These are phyloP conservation scores for Naematelia encephala DNA, from an alignment of 768 basidiomycete species.

Conservation along the genomic window DNA sequence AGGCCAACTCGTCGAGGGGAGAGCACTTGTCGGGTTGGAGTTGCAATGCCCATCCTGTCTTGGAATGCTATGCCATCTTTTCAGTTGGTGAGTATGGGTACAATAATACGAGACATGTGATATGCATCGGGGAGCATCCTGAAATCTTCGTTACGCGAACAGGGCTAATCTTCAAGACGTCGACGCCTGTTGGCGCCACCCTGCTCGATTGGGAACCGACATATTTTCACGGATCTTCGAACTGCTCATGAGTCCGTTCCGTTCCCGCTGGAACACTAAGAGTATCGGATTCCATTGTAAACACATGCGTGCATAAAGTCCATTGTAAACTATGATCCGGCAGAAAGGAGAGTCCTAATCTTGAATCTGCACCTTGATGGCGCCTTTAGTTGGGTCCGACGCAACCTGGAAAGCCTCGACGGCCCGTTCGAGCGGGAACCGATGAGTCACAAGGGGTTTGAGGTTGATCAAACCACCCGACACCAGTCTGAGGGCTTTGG, in stretches of 20 bases:
- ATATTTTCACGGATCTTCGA: too few species aligned
- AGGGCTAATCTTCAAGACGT: background rate
- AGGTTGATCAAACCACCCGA: slow-evolving; percentile 49
- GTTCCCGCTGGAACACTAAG: too few species aligned
- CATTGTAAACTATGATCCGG: background rate
- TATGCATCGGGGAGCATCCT: too few species aligned
- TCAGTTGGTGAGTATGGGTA: background rate
- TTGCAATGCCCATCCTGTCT: background rate
- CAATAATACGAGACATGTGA: too few species aligned
- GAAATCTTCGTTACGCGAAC: background rate
- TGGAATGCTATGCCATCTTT: background rate
- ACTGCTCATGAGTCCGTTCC: too few species aligned
- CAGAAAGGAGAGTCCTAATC: slow-evolving; percentile 24
- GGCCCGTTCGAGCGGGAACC: slow-evolving; percentile 51
- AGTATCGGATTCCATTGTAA: background rate
- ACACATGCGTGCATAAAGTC: background rate
- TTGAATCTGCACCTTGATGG: slow-evolving; percentile 52
- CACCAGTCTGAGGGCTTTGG: slow-evolving; percentile 52
- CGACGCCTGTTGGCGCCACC: background rate
- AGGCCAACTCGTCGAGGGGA: background rate
- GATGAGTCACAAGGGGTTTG: slow-evolving; percentile 54
- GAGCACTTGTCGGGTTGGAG: background rate
- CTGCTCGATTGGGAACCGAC: background rate
- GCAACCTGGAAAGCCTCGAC: slow-evolving; percentile 53
- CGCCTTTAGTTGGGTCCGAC: slow-evolving; percentile 48